Evolutionary conservation across 2,329 filamentous ascomycete species (phyloP).

Genomic region (Ascochyta koolunga): DNA sequence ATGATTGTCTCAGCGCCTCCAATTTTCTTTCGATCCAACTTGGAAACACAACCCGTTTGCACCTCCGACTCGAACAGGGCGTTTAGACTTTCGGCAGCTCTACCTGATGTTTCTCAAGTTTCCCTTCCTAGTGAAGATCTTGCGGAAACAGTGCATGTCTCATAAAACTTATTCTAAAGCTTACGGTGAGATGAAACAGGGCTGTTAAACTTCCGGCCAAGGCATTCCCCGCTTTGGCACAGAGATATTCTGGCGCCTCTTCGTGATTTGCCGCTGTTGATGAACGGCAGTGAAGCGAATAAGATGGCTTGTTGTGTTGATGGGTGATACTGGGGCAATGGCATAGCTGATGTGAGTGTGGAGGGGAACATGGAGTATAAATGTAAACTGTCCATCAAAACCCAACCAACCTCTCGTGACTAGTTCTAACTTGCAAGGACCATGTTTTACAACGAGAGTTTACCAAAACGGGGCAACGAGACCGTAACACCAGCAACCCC

Average conservation of each 20-base stretch:
- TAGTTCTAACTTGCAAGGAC: too few species aligned
- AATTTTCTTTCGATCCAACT: too few species aligned
- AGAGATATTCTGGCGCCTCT: neutral
- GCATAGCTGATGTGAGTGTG: too few species aligned
- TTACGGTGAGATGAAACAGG: constrained; percentile 8
- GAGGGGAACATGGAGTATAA: too few species aligned
- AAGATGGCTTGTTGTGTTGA: too few species aligned
- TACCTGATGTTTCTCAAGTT: neutral
- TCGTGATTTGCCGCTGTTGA: neutral
- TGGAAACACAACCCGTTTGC: neutral
- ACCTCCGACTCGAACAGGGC: neutral
- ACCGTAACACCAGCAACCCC: too few species aligned
- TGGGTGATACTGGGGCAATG: too few species aligned
- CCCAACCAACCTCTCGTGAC: too few species aligned
- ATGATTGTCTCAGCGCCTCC: neutral
- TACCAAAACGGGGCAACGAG: too few species aligned
- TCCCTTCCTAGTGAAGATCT: neutral
- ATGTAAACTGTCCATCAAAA: too few species aligned
- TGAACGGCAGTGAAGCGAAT: neutral
- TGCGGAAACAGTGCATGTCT: constrained; percentile 15
- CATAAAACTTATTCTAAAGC: constrained; percentile 10
- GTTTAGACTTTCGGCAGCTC: constrained; percentile 3
- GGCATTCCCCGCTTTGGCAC: neutral
- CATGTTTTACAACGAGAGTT: too few species aligned
- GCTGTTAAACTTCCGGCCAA: neutral